Evolutionary conservation across 2,329 filamentous ascomycete species (phyloP), one percentile per base, ranked within the genome.

Genomic region (Alternaria triticimaculans): DNA sequence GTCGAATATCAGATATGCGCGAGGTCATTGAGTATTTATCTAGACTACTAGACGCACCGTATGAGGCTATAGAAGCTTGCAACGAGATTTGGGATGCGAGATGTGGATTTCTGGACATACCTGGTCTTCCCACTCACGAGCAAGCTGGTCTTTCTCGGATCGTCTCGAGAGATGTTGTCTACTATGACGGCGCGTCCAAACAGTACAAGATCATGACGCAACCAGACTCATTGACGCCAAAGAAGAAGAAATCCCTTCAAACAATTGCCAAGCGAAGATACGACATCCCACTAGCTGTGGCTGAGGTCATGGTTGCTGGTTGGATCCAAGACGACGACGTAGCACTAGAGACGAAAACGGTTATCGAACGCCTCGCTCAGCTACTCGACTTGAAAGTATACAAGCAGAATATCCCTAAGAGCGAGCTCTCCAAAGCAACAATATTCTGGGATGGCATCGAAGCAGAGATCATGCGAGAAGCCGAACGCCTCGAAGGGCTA

Each of bases 251-350:
- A 50, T 12, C 33, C 14, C 18, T 21, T 8, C 15, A 30, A 18
- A 14, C 15, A 23, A 14, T 46, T 6, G 2, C 43, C 15, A 30
- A 14, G 15, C 12, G 20, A 20, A 60, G 48, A 56, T 21, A 55
- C 12, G 23, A 60, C 6, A 58, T 73, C 6, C 68, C 74, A 11
- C 23, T 23, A 2, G 58, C 63, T 4, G 71, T 78, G 5, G 60
- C 64, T 6, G 73, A 78, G 43, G 70, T 74, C 9, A 67, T 72
- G 53, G 57, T 78, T 4, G 67, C 73, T 15, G 73, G 74, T 2
- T 77, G 68, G 65, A 45, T 76, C 4, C 64, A 73, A 46, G 67
- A 71, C 20, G 60, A 66, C 2, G 58, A 58, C 2, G 51, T 72
- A 9, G 57, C 4, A 55, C 58, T 6, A 41, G 11, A 12, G 69